Evolutionary conservation across 2,329 filamentous ascomycete species (phyloP), one percentile per base, ranked within the genome.

Genomic region (Aspergillus viridinutans): DNA sequence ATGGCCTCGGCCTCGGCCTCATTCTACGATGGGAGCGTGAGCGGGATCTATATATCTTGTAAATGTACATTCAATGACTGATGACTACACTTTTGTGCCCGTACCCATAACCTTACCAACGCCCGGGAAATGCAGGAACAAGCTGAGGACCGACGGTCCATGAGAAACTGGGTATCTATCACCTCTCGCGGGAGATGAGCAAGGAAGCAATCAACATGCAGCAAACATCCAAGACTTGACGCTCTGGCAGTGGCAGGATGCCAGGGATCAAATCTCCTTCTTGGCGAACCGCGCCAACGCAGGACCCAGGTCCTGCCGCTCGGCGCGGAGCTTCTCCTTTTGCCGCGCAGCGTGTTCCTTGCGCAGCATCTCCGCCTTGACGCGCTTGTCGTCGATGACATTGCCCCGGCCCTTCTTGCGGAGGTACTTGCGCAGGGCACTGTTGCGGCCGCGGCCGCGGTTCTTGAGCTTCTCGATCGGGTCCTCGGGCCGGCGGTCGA

Each of bases 331-430:
- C 68, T 82, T 86, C 68, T 86, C 84, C 71, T 87, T 83, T 65
- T 87, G 83, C 73, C 85, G 85, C 73, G 88, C 85, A 64, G 87
- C 85, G 67, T 83, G 81, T 63, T 83, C 81, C 71, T 85, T 83
- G 79, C 88, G 87, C 72, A 96, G 80, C 76, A 92, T 90, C 73
- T 97, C 90, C 50, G 92, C 88, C 71, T 88, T 87, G 74, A 96
- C 76, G 70, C 90, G 87, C 83, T 93, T 92, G 81, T 97, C 94
- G 79, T 99, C 94, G 72, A 99, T 92, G 57, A 99, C 85, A 73
- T 97, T 97, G 82, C 89, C 90, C 69, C 88, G 88, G 49, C 90
- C 87, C 78, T 94, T 92, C 85, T 97, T 97, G 64, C 94, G 81
- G 69, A 97, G 76, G 72, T 95, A 92, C 73, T 92, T 92, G 70